Evolutionary conservation across 2,329 filamentous ascomycete species (phyloP), one percentile per base, ranked within the genome.

Genomic region (Pseudogymnoascus sp.): DNA sequence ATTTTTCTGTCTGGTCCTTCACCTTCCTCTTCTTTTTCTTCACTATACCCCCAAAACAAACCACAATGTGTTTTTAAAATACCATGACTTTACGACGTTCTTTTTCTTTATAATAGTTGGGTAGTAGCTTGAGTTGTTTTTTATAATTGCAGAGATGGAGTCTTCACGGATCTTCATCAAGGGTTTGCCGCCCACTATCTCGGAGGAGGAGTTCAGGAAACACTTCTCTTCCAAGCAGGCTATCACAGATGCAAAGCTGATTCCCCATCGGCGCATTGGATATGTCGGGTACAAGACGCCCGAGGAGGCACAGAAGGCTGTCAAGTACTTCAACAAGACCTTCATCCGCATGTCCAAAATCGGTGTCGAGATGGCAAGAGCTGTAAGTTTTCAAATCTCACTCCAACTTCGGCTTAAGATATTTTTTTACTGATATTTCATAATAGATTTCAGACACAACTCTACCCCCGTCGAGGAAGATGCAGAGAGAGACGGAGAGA

Each of bases 291-390:
- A 93, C 81, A 92, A 90, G 77, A 90, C 84, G 60, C 79, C 89
- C 12, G 85, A 93, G 65, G 88, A 91, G 73, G 94, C 94, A 62
- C 80, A 84, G 63, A 84, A 87, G 71, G 93, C 94, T 48, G 89
- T 95, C 73, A 92, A 90, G 75, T 96, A 96, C 79, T 97, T 97
- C 81, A 92, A 99, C 80, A 91, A 85, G 74, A 88, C 92, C 66
- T 99, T 92, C 76, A 91, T 99, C 70, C 91, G 92, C 69, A 94
- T 97, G 90, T 96, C 92, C 63, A 95, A 88, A 79, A 92, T 99
- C 70, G 83, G 82, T 31, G 94, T 97, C 65, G 92, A 97, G 78
- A 79, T 94, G 71, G 94, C 94, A 62, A 87, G 84, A 74, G 88
- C 94, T 64, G 89, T 95, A 79, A 73, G 83, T 76, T 3, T 38